Percentiles rank a stretch among this genome's conserved stretches.
These are phyloP conservation scores for Dinochytrium kinnereticum DNA, from an alignment of 371 early-diverging fungal genomes.

Conservation along the genomic window DNA sequence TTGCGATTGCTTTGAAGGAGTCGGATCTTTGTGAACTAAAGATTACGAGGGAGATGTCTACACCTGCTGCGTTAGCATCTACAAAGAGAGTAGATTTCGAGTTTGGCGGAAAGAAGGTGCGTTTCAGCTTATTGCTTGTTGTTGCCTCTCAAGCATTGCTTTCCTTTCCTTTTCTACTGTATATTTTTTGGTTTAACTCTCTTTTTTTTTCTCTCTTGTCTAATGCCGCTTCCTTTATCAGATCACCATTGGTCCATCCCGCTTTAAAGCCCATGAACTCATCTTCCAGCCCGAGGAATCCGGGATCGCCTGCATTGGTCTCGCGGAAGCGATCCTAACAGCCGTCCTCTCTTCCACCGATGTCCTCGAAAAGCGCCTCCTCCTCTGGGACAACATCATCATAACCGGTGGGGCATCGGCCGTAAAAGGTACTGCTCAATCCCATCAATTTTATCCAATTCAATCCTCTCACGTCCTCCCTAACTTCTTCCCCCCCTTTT, in stretches of 20 bases:
- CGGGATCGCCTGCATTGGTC: conserved; percentile 48
- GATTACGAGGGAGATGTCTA: conserved; percentile 8
- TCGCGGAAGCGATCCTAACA: conserved; percentile 70
- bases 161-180: too few species aligned
- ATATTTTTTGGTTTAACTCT: too few species aligned
- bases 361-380: conserved; percentile 69
- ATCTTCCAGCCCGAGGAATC: conserved; percentile 67
- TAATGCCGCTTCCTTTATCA: conserved; percentile 17
- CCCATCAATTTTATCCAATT: too few species aligned
- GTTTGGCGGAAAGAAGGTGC: conserved; percentile 65
- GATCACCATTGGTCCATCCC: conserved; percentile 66
- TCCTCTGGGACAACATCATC: conserved; percentile 81
- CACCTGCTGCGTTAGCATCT: neutral
- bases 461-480: too few species aligned
- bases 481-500: too few species aligned
- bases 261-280: conserved; percentile 65
- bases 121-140: neutral
- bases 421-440: conserved; percentile 65
- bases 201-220: too few species aligned
- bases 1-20: conserved; percentile 67
- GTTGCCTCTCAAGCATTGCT: too few species aligned
- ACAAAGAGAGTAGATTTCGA: conserved; percentile 56
- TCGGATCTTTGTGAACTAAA: conserved; percentile 62
- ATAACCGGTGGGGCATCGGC: conserved; percentile 69
- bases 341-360: conserved; percentile 70